Evolutionary conservation across 2,329 filamentous ascomycete species (phyloP), one percentile per base, ranked within the genome.

Genomic region (Cryphonectria nitschkei): DNA sequence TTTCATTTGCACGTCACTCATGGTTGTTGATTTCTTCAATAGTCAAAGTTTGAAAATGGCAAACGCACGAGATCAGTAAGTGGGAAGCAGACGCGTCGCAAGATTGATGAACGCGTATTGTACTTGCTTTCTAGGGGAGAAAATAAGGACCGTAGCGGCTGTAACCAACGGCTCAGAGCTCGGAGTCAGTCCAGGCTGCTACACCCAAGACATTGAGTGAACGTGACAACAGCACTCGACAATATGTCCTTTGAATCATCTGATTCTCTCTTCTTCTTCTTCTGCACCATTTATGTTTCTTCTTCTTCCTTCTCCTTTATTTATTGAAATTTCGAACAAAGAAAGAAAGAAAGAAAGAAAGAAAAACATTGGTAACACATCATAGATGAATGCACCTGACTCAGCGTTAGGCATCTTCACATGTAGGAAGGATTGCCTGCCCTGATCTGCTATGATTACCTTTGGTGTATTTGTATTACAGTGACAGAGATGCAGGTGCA

Each of bases 1-100:
- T 26, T 52, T 39, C 71, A 72, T 72, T 52, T 68, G 66, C 14
- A 67, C 22, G 54, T 71, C 69, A 39, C 65, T 70, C 77, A 79
- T 79, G 75, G 2, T 67, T 22, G 56, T 37, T 68, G n/a, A 2
- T 8, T 16, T 63, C 7, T 34, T 62, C 41, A 6, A 6, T 13
- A n/a, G 34, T 41, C n/a, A n/a, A 41, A 2, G 37, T 26, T 26
- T 46, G 13, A n/a, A 39, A 39, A 14, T 7, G 22, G n/a, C 4
- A 46, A 43, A 16, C 2, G 39, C 58, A 64, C 16, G 61, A 41
- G 3, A 26, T 32, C 16, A 46, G 39, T 46, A n/a, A 32, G 41
- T 26, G 8, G 39, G 32, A 39, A 64, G 61, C 26, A 50, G 63
- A 65, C 63, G 63, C 63, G 63, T 37, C 43, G 63, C 43, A 43